Percentiles rank a stretch among this genome's conserved stretches.
Conservation (phyloP, 2,329 filamentous ascomycete species). For the Phoma herbarum region DNA sequence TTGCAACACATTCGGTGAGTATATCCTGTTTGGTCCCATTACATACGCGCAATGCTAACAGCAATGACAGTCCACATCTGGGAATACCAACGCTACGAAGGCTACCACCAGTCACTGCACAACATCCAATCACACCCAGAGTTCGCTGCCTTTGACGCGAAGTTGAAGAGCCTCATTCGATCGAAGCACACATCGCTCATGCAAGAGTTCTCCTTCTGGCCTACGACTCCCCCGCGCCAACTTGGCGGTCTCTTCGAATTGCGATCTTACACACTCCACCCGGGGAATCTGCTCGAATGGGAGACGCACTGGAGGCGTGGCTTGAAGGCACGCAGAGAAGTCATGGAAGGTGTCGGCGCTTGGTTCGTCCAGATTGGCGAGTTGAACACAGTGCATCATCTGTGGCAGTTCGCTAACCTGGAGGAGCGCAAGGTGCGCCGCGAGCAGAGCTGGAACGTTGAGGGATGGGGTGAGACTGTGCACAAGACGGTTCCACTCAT, state of each 20-base stretch:
- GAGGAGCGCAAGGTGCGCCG: conserved; percentile 90
- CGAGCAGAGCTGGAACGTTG: conserved; percentile 93
- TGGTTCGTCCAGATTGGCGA: conserved; percentile 99
- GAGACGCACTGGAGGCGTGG: conserved; percentile 97
- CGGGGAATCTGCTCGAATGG: conserved; percentile 96
- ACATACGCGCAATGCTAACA: conserved; percentile 12
- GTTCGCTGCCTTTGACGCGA: conserved; percentile 81
- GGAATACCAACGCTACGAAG: conserved; percentile 98
- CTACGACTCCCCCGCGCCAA: conserved; percentile 86
- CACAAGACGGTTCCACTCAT: conserved; percentile 99
- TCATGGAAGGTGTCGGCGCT: conserved; percentile 97
- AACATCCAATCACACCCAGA: conserved; percentile 83
- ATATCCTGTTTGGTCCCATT: not conserved
- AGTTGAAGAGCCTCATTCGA: conserved; percentile 85
- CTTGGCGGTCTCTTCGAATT: conserved; percentile 95
- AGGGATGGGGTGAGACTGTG: conserved; percentile 96
- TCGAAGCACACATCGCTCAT: conserved; percentile 90
- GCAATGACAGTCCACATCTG: conserved; percentile 87
- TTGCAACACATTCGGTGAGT: conserved; percentile 91
- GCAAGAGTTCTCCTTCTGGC: conserved; percentile 99
- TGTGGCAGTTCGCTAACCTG: conserved; percentile 98
- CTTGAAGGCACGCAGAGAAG: conserved; percentile 87
- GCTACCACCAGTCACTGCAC: conserved; percentile 92
- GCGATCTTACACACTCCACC: conserved; percentile 94
- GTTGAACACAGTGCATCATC: conserved; percentile 94